Evolutionary conservation across 345 rosid genomes (phyloP), one percentile per base, ranked within the genome.

Genomic region (Lenwebbia sp.): DNA sequence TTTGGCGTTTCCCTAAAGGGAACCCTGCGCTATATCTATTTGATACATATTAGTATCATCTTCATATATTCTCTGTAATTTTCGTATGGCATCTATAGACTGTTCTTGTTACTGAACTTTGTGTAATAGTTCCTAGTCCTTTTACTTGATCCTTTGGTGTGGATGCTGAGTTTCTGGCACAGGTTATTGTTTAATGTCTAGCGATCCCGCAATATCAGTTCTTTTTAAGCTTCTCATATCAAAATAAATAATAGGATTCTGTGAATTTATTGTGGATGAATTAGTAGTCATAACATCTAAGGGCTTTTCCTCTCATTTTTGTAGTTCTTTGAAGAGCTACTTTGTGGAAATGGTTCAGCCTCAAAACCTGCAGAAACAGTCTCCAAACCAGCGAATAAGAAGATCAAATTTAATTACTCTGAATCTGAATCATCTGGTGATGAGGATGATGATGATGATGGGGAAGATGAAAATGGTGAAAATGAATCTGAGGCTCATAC

Each of bases 321-420:
- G 55, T 91, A 97, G 99, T 96, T 96, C 88, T 94, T 89, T 85
- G 99, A 97, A 90, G 99, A 97, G 92, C 91, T 97, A 58, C 70
- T 94, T 47, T 87, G 90, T 57, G 95, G 94, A 84, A 91, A 90
- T 85, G 92, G 76, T 88, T 28, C 92, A 22, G 87, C 86, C 85
- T 85, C 49, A 56, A 89, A 92, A 22, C 76, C 87, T 86, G 84
- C 89, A 41, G 93, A 91, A 88, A 70, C 88, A 82, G 87, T 92
- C 12, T 74, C 83, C 84, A 93, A 94, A 86, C 97, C 97, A 54
- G 62, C 85, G 21, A 95, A 94, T 92, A 96, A 95, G 89, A 96
- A 96, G 89, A 96, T 94, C 83, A 95, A 92, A 54, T 98, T 95
- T 88, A 88, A 94, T 9, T 95, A 91, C 86, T 90, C 91, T n/a